phyloP scores from a whole-genome alignment of 768 basidiomycete genomes.

The Butyriboletus loyo region DNA sequence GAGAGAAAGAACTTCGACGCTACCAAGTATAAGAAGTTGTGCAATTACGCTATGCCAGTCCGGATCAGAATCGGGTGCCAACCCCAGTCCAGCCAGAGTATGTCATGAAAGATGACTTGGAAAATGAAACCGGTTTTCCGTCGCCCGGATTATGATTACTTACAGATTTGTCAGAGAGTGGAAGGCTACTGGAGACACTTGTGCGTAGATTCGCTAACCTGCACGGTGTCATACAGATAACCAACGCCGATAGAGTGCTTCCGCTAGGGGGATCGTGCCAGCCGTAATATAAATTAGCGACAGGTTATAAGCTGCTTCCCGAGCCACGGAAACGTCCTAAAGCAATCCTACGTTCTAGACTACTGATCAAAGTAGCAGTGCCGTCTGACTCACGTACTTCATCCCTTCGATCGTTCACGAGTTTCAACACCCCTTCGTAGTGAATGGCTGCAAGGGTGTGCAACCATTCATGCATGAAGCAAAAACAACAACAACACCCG shows the following conservation, averaged over 20 bases:
- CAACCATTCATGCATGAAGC: conserved; percentile 29
- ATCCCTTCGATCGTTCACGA: conserved; percentile 47
- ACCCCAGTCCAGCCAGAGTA: background rate
- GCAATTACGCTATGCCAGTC: background rate
- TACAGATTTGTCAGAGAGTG: background rate
- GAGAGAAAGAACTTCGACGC: background rate
- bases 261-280: conserved; percentile 68
- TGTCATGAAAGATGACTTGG: background rate
- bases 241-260: conserved; percentile 73
- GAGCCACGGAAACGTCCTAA: conserved; percentile 10
- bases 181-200: background rate
- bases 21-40: background rate
- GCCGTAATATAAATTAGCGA: conserved; percentile 77
- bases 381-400: background rate
- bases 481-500: background rate
- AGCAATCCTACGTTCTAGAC: background rate
- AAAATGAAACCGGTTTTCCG: background rate
- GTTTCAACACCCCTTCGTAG: conserved; percentile 72
- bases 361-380: too few relatives aligned
- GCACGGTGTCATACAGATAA: conserved; percentile 60
- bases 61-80: background rate
- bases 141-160: background rate
- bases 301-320: conserved; percentile 48
- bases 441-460: conserved; percentile 79
- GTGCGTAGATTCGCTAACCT: background rate